These are phyloP conservation scores for Monosporozyma unispora DNA, from an alignment of 805 yeast species.

Conservation along the genomic window DNA sequence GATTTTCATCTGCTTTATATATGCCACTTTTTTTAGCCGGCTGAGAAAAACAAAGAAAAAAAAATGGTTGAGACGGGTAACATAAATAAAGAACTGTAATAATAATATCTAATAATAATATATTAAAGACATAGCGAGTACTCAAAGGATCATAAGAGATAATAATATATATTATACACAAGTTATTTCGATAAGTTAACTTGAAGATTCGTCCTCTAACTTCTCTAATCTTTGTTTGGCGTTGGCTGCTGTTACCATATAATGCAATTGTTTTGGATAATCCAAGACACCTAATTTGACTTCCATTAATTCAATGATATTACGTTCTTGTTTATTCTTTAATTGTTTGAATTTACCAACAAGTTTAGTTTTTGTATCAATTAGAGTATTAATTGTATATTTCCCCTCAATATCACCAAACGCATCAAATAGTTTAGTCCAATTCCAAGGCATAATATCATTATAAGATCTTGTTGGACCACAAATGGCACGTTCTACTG, in stretches of 20 bases:
- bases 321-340: conserved; percentile 27
- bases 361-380: conserved; percentile 35
- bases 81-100: not conserved
- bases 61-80: not conserved
- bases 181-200: too few species aligned
- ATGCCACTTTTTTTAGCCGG: not conserved
- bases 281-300: conserved; percentile 51
- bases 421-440: conserved; percentile 57
- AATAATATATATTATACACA: too few species aligned
- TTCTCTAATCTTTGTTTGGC: conserved; percentile 2
- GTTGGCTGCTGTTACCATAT: conserved; percentile 30
- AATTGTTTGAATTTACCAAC: conserved; percentile 30
- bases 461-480: conserved; percentile 73
- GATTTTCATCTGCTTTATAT: not conserved
- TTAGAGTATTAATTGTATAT: conserved; percentile 26
- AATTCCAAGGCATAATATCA: conserved; percentile 76
- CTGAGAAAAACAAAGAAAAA: not conserved
- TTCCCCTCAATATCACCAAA: conserved; percentile 46
- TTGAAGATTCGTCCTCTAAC: not conserved
- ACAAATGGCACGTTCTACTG: conserved; percentile 78
- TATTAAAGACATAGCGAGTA: not conserved
- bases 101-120: not conserved
- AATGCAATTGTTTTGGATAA: conserved; percentile 52
- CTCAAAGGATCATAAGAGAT: too few species aligned
- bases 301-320: conserved; percentile 46